Evolutionary conservation across 2,329 filamentous ascomycete species (phyloP).

Genomic region (Colletotrichum liriopes): DNA sequence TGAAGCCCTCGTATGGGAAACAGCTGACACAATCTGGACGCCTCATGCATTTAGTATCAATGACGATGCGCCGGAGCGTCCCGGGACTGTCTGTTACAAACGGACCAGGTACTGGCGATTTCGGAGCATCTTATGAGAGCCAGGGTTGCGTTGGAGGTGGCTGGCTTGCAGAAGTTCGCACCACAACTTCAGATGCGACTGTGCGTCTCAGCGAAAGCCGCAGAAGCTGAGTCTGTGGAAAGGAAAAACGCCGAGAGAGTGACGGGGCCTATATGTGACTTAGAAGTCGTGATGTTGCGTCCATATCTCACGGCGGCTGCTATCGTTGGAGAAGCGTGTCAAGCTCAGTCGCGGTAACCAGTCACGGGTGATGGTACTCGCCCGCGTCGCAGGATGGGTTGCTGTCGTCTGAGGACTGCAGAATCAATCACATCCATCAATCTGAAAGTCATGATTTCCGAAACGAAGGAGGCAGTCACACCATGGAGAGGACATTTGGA

Average conservation of each 20-base stretch:
- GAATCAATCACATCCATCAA: slow-evolving; percentile 37
- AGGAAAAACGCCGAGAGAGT: background rate
- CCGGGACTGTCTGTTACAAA: background rate
- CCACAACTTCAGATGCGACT: background rate
- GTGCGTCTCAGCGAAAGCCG: slow-evolving; percentile 4
- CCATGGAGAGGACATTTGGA: slow-evolving; percentile 4
- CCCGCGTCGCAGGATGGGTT: slow-evolving; percentile 5
- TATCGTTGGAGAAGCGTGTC: slow-evolving; percentile 35
- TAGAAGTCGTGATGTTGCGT: slow-evolving; percentile 11
- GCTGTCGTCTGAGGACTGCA: slow-evolving; percentile 28
- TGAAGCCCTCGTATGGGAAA: background rate
- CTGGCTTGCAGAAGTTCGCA: slow-evolving; percentile 13
- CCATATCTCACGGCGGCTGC: slow-evolving; percentile 27
- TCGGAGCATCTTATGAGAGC: background rate
- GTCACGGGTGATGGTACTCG: slow-evolving; percentile 17
- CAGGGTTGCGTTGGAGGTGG: slow-evolving; percentile 25
- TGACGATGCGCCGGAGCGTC: background rate
- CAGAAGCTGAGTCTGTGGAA: background rate
- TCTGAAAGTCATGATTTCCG: slow-evolving; percentile 10
- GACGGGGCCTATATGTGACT: slow-evolving; percentile 39
- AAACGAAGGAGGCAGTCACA: slow-evolving; percentile 41
- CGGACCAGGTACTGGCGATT: background rate
- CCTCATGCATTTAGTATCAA: background rate
- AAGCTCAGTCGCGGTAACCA: slow-evolving; percentile 19
- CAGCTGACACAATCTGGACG: background rate